Percentiles rank a stretch among this genome's conserved stretches.
These are phyloP conservation scores for Sporisorium scitamineum DNA, from an alignment of 1,284 basidiomycete species.

Conservation along the genomic window DNA sequence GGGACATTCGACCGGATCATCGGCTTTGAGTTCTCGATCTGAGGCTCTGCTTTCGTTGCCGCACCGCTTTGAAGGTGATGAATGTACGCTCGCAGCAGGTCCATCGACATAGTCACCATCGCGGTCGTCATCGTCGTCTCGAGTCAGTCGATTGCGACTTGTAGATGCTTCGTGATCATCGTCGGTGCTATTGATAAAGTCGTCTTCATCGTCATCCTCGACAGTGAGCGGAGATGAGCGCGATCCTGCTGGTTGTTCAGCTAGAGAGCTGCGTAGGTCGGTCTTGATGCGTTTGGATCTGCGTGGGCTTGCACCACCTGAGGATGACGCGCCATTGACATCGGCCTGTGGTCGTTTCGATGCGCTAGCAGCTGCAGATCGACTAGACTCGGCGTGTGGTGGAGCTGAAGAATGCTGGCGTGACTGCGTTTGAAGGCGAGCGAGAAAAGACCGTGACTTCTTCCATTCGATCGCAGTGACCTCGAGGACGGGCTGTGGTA, in stretches of 20 bases:
- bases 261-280: conserved; percentile 11
- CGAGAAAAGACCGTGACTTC: conserved; percentile 26
- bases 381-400: conserved; percentile 10
- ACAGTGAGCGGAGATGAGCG: conserved; percentile 39
- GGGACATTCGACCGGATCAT: conserved; percentile 54
- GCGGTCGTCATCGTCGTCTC: conserved; percentile 8
- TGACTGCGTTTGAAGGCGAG: conserved; percentile 22
- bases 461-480: conserved; percentile 60
- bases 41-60: background rate
- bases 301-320: conserved; percentile 23
- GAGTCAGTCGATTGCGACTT: background rate
- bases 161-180: conserved; percentile 10
- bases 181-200: conserved; percentile 10
- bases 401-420: background rate
- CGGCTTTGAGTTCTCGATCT: conserved; percentile 38
- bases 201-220: conserved; percentile 30
- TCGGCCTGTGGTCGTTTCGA: conserved; percentile 17
- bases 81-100: background rate
- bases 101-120: conserved; percentile 23
- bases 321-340: background rate
- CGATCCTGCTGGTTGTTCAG: conserved; percentile 21
- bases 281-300: conserved; percentile 41
- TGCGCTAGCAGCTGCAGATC: background rate
- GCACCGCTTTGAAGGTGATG: conserved; percentile 25
- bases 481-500: conserved; percentile 60